Percentiles rank a stretch among this genome's conserved stretches.
phyloP scores from a whole-genome alignment of 495 filamentous ascomycete species.

The Filosporella fistucella region DNA sequence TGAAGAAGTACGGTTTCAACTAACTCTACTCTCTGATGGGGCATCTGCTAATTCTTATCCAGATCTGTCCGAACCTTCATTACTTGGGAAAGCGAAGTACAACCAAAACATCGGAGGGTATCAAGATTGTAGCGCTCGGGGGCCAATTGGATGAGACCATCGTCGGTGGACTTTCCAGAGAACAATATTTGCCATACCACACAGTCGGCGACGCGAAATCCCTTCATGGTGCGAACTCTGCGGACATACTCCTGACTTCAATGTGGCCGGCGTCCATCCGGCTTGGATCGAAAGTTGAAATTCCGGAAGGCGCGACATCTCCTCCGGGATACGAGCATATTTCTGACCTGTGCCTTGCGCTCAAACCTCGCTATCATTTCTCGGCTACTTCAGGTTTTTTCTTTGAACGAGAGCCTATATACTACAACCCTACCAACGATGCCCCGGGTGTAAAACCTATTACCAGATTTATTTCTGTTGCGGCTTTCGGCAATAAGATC shows the following conservation, averaged over 20 bases:
- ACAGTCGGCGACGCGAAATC: conserved; percentile 69
- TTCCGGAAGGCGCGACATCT: conserved; percentile 33
- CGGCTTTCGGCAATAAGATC: conserved; percentile 61
- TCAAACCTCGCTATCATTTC: conserved; percentile 90
- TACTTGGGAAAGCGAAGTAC: conserved; percentile 80
- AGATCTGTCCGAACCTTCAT: conserved; percentile 82
- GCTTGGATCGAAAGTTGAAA: conserved; percentile 49
- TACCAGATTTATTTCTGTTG: conserved; percentile 87
- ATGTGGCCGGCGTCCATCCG: conserved; percentile 77
- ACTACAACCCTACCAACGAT: conserved; percentile 57
- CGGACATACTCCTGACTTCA: conserved; percentile 82
- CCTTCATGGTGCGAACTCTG: conserved; percentile 65
- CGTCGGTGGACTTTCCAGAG: conserved; percentile 47
- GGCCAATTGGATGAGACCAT: conserved; percentile 56
- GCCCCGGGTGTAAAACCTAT: conserved; percentile 48
- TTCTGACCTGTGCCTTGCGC: conserved; percentile 65
- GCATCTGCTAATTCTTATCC: not conserved
- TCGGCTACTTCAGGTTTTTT: conserved; percentile 61
- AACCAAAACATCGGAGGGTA: conserved; percentile 84
- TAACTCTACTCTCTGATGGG: not conserved
- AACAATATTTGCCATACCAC: conserved; percentile 65
- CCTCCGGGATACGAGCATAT: conserved; percentile 43
- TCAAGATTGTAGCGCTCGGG: conserved; percentile 78
- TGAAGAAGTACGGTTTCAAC: conserved; percentile 49
- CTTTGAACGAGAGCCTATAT: conserved; percentile 92